Conservation (phyloP, 169 alveolate species). For the Babesia divergens region DNA sequence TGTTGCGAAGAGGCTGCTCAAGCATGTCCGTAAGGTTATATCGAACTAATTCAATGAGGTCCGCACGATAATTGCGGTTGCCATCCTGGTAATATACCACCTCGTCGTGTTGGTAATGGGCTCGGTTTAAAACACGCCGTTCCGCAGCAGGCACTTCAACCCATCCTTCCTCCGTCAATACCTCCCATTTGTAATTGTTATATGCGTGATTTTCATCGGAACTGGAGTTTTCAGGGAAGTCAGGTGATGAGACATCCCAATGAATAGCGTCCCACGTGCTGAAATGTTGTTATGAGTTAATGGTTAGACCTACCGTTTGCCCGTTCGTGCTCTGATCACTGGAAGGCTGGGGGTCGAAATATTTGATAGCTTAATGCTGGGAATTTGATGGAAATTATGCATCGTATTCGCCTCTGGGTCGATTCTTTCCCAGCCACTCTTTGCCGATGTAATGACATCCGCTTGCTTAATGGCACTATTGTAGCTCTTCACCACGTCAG, state of each 20-base stretch:
- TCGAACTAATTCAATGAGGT: constrained; percentile 22
- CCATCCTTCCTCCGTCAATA: constrained; percentile 38
- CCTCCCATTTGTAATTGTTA: constrained; percentile 20
- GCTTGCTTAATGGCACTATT: background rate
- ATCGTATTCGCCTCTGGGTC: background rate
- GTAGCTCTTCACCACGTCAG: background rate
- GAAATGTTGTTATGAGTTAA: too few relatives aligned
- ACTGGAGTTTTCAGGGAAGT: background rate
- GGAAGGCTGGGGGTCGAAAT: constrained; percentile 8
- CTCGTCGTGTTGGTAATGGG: constrained; percentile 25
- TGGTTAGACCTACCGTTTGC: background rate
- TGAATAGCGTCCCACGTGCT: background rate
- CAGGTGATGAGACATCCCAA: constrained; percentile 19
- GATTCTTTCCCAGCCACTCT: background rate
- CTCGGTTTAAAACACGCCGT: constrained; percentile 25
- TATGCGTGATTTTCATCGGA: constrained; percentile 10
- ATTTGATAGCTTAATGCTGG: background rate
- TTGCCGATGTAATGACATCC: background rate
- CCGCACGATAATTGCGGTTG: constrained; percentile 11
- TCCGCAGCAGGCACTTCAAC: constrained; percentile 18
- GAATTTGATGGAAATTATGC: background rate
- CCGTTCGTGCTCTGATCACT: background rate
- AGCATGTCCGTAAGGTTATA: constrained; percentile 23
- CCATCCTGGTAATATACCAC: constrained; percentile 33
- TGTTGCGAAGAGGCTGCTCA: constrained; percentile 17